phyloP scores from a whole-genome alignment of 2,329 filamentous ascomycete species.

The Pseudopithomyces chartarum region DNA sequence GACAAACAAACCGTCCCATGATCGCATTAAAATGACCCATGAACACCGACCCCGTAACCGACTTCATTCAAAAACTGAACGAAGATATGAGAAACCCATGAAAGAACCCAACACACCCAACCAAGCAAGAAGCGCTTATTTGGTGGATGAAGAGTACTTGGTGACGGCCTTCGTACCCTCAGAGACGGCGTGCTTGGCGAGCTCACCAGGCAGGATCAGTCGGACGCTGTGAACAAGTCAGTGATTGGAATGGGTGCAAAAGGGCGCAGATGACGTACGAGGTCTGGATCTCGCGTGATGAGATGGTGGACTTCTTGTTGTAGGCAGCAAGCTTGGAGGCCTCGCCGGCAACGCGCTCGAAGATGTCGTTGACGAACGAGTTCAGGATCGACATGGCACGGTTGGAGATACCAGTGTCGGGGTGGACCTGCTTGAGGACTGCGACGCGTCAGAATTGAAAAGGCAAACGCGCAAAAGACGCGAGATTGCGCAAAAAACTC shows the following conservation, averaged over 20 bases:
- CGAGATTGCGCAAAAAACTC: slow-evolving; percentile 47
- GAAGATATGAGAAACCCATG: slow-evolving; percentile 55
- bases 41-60: slow-evolving; percentile 50
- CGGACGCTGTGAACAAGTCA: slow-evolving; percentile 66
- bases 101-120: slow-evolving; percentile 49
- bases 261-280: slow-evolving; percentile 61
- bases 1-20: slow-evolving; percentile 55
- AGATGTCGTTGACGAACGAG: slow-evolving; percentile 99
- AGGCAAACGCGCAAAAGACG: slow-evolving; percentile 14
- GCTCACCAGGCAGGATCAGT: slow-evolving; percentile 95
- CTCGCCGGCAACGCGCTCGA: slow-evolving; percentile 98
- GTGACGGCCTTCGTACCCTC: slow-evolving; percentile 99
- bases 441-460: slow-evolving; percentile 44
- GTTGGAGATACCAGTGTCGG: slow-evolving; percentile 99
- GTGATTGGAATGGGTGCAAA: slow-evolving; percentile 9
- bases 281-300: slow-evolving; percentile 98
- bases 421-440: slow-evolving; percentile 99
- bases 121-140: slow-evolving; percentile 67
- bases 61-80: slow-evolving; percentile 50
- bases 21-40: slow-evolving; percentile 57
- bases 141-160: slow-evolving; percentile 99
- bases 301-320: slow-evolving; percentile 99
- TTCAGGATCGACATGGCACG: slow-evolving; percentile 99
- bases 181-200: slow-evolving; percentile 99
- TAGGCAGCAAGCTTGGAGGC: slow-evolving; percentile 99